A percentile compares a stretch with the other conserved stretches of the same genome.
These are phyloP conservation scores for Fusarium sp. DNA, from an alignment of 2,329 filamentous ascomycete species.

Conservation along the genomic window DNA sequence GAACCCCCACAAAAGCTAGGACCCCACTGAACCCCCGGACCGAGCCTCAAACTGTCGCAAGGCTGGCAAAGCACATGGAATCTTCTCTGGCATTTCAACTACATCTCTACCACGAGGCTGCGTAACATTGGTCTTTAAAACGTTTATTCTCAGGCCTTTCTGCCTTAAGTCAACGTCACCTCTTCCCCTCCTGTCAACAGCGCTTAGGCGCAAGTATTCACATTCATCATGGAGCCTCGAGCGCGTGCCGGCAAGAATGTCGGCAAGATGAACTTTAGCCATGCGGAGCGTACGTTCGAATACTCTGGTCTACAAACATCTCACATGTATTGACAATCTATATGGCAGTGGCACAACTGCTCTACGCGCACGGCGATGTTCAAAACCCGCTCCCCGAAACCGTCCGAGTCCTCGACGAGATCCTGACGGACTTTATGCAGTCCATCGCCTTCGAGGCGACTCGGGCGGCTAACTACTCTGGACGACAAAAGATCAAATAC, in stretches of 20 bases:
- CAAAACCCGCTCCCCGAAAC: constrained; percentile 85
- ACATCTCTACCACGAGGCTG: constrained; percentile 41
- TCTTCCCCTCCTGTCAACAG: constrained; percentile 10
- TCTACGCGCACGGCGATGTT: constrained; percentile 86
- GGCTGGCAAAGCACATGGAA: constrained; percentile 32
- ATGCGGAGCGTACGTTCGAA: constrained; percentile 73
- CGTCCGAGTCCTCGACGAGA: constrained; percentile 90
- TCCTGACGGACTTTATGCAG: constrained; percentile 96
- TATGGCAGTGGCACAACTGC: constrained; percentile 76
- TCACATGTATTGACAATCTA: constrained; percentile 5
- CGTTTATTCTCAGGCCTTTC: background rate
- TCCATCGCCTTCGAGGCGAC: constrained; percentile 93
- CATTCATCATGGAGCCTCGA: constrained; percentile 77
- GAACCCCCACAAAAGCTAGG: constrained; percentile 40
- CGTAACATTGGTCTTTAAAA: constrained; percentile 2
- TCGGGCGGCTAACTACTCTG: constrained; percentile 85
- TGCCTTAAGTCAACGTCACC: background rate
- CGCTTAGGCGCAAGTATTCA: constrained; percentile 20
- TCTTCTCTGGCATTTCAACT: constrained; percentile 36
- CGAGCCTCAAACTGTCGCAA: constrained; percentile 38
- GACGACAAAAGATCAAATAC: constrained; percentile 96
- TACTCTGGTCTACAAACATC: background rate
- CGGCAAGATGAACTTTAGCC: constrained; percentile 84
- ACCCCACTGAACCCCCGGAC: constrained; percentile 37
- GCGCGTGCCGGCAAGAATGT: constrained; percentile 85